Conservation (phyloP, 2,329 filamentous ascomycete species). For the Cercospora sp. region DNA sequence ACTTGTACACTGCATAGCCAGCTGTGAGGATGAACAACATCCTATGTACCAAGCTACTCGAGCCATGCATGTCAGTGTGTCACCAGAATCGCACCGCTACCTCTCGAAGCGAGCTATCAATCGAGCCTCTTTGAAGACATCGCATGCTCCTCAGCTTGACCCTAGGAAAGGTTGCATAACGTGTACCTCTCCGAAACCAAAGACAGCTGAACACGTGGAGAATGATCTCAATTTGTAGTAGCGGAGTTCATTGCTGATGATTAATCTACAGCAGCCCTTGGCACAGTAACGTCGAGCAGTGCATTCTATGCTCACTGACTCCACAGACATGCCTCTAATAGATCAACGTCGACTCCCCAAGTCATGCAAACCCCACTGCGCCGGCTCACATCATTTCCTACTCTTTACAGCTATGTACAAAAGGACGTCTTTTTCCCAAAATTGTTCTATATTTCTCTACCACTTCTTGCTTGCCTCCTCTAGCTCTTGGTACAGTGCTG, state of each 20-base stretch:
- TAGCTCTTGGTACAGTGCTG: conserved; percentile 33
- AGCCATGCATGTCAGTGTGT: neutral
- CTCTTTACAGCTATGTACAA: conserved; percentile 8
- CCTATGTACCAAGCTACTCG: neutral
- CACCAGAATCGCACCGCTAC: neutral
- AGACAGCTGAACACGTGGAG: neutral
- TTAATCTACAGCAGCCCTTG: neutral
- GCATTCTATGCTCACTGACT: neutral
- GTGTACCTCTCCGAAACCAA: neutral
- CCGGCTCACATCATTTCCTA: neutral
- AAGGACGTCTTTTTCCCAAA: neutral
- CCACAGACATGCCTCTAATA: neutral
- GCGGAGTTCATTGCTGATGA: neutral
- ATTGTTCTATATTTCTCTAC: conserved; percentile 7
- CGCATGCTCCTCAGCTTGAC: neutral
- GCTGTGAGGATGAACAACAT: neutral
- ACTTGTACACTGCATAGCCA: neutral
- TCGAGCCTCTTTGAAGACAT: neutral
- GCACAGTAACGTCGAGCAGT: neutral
- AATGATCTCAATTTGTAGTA: neutral
- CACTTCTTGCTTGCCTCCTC: conserved; percentile 25
- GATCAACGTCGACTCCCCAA: neutral
- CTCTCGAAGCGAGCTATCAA: neutral
- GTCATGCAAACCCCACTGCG: neutral
- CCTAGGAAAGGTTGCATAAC: neutral